These are phyloP conservation scores for Mycena kentingensis DNA, from an alignment of 768 basidiomycete genomes.

Conservation along the genomic window DNA sequence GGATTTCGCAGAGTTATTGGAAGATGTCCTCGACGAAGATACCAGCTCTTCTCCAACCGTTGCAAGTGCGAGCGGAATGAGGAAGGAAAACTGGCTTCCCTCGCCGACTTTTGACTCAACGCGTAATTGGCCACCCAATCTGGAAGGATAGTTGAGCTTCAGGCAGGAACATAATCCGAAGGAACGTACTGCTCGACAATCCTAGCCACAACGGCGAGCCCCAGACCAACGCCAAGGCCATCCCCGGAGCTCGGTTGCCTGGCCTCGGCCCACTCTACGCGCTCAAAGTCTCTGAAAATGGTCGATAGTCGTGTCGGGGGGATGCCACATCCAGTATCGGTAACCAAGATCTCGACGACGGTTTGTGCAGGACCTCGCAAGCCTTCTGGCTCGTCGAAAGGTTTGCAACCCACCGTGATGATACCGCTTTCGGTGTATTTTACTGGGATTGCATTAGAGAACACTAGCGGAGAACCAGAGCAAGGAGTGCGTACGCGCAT, in stretches of 20 bases:
- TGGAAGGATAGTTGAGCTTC: neutral
- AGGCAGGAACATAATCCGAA: neutral
- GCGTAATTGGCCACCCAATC: constrained; percentile 72
- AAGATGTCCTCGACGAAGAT: constrained; percentile 26
- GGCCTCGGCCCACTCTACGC: constrained; percentile 59
- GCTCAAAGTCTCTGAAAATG: constrained; percentile 81
- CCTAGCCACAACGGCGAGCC: constrained; percentile 77
- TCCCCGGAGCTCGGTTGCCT: constrained; percentile 34
- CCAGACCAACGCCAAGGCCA: constrained; percentile 58
- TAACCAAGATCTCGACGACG: constrained; percentile 68
- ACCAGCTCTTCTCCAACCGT: constrained; percentile 22
- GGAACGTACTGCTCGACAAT: constrained; percentile 62
- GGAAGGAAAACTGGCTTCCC: constrained; percentile 74
- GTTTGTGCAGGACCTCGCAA: constrained; percentile 46
- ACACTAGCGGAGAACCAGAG: neutral
- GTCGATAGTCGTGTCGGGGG: constrained; percentile 62
- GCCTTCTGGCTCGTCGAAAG: constrained; percentile 53
- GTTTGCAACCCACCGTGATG: constrained; percentile 60
- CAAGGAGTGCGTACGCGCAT: constrained; percentile 53
- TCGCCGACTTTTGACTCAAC: constrained; percentile 69
- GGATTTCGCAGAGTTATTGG: constrained; percentile 23
- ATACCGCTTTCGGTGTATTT: constrained; percentile 69
- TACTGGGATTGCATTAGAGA: constrained; percentile 42
- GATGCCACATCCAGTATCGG: constrained; percentile 78
- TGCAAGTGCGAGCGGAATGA: constrained; percentile 61